Evolutionary conservation across 2,329 filamentous ascomycete species (phyloP).

Genomic region (Monilinia polystroma): DNA sequence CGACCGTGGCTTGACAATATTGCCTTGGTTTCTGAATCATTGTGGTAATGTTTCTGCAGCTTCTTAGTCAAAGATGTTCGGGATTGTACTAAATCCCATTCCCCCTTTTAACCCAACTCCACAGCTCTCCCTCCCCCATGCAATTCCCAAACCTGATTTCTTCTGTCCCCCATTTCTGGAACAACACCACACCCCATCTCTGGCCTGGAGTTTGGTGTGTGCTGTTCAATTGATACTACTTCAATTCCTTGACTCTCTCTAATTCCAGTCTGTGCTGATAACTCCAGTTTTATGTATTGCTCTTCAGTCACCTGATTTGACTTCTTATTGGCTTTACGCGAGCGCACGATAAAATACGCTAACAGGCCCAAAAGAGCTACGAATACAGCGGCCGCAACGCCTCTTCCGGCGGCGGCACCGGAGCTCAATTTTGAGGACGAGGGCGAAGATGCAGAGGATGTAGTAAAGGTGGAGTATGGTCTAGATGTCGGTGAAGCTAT

Average conservation of each 20-base stretch:
- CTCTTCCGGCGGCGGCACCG: background rate
- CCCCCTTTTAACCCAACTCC: background rate
- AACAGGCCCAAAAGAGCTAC: background rate
- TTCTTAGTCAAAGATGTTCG: too few species aligned
- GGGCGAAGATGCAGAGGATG: background rate
- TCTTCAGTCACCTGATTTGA: background rate
- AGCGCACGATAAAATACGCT: background rate
- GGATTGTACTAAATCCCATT: background rate
- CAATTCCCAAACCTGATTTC: slow-evolving; percentile 10
- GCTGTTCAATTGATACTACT: background rate
- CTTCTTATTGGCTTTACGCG: background rate
- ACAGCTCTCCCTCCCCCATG: background rate
- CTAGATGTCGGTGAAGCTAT: slow-evolving; percentile 9
- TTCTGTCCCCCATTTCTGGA: background rate
- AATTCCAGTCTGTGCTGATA: background rate
- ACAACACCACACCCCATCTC: background rate
- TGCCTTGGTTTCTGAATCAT: background rate
- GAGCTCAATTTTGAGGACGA: background rate
- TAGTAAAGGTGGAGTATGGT: background rate
- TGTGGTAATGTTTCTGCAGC: background rate
- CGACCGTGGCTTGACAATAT: background rate
- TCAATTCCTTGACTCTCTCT: background rate
- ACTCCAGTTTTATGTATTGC: background rate
- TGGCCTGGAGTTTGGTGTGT: background rate
- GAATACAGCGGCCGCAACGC: background rate